Conservation (phyloP, 768 basidiomycete genomes). For the Tephrocybe sp. region DNA sequence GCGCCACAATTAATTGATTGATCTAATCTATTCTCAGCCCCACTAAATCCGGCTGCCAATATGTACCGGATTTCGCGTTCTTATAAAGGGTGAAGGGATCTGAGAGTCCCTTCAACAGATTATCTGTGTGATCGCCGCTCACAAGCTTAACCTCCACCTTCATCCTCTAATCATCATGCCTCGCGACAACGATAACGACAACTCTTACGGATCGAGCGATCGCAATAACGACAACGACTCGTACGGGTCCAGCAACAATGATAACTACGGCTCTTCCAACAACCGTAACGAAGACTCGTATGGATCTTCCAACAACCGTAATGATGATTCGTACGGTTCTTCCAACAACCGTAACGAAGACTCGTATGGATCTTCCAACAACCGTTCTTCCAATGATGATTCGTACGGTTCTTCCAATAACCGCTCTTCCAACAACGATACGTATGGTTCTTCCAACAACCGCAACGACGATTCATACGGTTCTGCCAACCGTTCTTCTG, state of each 20-base stretch:
- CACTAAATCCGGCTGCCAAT: conserved; percentile 2
- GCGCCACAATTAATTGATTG: conserved; percentile 11
- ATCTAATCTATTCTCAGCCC: background rate
- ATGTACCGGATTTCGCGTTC: background rate
- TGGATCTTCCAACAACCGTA: conserved; percentile 17
- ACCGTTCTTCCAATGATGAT: conserved; percentile 18
- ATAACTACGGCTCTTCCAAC: conserved; percentile 21
- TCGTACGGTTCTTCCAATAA: conserved; percentile 20
- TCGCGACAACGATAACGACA: conserved; percentile 21
- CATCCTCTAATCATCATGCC: conserved; percentile 20
- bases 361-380: conserved; percentile 25
- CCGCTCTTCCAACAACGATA: conserved; percentile 14
- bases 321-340: conserved; percentile 27
- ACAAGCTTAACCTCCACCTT: too few species aligned
- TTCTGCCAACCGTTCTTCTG: conserved; percentile 14
- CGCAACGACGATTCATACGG: background rate
- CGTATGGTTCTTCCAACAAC: conserved; percentile 28
- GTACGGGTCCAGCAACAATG: conserved; percentile 20
- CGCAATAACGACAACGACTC: conserved; percentile 24
- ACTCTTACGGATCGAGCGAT: conserved; percentile 21
- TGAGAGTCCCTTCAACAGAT: too few species aligned
- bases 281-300: conserved; percentile 20
- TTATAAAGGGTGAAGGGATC: background rate
- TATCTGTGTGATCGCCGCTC: too few species aligned
- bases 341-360: conserved; percentile 25